Conservation (phyloP, 352 stramenopile genomes). For the Aphanomyces cochlioides region DNA sequence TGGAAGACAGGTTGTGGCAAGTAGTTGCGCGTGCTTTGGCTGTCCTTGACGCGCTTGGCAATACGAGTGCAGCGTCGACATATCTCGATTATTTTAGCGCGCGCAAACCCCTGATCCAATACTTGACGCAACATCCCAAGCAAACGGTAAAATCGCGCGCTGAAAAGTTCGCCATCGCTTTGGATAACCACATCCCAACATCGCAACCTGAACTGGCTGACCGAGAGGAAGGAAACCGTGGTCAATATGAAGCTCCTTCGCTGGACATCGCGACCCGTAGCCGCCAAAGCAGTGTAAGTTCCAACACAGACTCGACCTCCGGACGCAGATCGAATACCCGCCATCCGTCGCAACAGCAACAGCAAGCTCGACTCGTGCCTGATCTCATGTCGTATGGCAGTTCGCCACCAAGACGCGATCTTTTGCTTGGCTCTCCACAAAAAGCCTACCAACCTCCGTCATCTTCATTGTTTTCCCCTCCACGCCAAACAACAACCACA, state of each 20-base stretch:
- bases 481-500: slow-evolving; percentile 1
- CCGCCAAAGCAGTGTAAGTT: too few species aligned
- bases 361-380: neutral
- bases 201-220: slow-evolving; percentile 21
- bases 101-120: slow-evolving; percentile 46
- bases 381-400: neutral
- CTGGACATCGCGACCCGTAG: too few species aligned
- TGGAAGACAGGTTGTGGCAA: slow-evolving; percentile 77
- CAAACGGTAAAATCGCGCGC: slow-evolving; percentile 69
- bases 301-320: too few species aligned
- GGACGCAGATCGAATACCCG: too few species aligned
- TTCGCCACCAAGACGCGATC: neutral
- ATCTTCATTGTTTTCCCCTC: neutral
- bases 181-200: slow-evolving; percentile 38
- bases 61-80: slow-evolving; percentile 47
- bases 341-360: too few species aligned
- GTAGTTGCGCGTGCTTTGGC: slow-evolving; percentile 45
- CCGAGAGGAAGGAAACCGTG: neutral
- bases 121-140: slow-evolving; percentile 60
- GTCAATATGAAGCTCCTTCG: too few species aligned
- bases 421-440: neutral
- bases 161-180: slow-evolving; percentile 58
- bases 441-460: neutral
- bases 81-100: slow-evolving; percentile 71
- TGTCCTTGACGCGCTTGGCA: slow-evolving; percentile 64